Evolutionary conservation across 768 basidiomycete species (phyloP), one percentile per base, ranked within the genome.

Genomic region (Mycena floridula): DNA sequence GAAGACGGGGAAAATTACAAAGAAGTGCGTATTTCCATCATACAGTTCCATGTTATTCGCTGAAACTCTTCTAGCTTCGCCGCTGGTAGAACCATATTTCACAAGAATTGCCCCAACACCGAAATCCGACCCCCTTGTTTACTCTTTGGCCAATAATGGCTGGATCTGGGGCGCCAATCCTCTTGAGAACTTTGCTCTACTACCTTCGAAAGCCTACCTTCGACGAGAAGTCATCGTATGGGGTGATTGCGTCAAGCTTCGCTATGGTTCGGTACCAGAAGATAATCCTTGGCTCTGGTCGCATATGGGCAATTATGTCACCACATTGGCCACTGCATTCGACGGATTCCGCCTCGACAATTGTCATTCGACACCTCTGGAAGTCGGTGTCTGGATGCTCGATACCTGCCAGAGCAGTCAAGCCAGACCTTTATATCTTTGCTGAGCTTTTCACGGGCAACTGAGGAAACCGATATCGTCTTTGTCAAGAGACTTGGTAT

Each of bases 151-250:
- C 5, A 97, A 98, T 64, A 99, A 99, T 59, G 96, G 96, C 3
- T 99, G 96, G 96, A 92, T 99, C 52, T 99, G 96, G 95, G 69
- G 85, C 51, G 94, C 95, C 2, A 84, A 99, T 58, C 95, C 96
- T 0, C 75, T 98, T 13, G 74, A 82, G 51, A 97, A 97, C 66
- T 99, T 99, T 66, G 96, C 95, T 7, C 76, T 89, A 12, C 77
- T 79, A 22, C 87, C 87, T 0, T 98, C 95, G 20, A 96, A 94
- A 61, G 88, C 92, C 0, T 99, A 98, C 64, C 74, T 97, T 37
- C 85, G 92, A 20, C 86, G 96, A 40, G 90, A 97, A 62, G 92
- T 99, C 44, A 97, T 98, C 54, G 91, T 84, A 21, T 99, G 96
- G 96, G 82, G 84, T 36, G 96, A 99, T 63, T 98, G 96, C 58